Evolutionary conservation across 164 flowering plant genomes (phyloP).

Genomic region (Annona squamosa): DNA sequence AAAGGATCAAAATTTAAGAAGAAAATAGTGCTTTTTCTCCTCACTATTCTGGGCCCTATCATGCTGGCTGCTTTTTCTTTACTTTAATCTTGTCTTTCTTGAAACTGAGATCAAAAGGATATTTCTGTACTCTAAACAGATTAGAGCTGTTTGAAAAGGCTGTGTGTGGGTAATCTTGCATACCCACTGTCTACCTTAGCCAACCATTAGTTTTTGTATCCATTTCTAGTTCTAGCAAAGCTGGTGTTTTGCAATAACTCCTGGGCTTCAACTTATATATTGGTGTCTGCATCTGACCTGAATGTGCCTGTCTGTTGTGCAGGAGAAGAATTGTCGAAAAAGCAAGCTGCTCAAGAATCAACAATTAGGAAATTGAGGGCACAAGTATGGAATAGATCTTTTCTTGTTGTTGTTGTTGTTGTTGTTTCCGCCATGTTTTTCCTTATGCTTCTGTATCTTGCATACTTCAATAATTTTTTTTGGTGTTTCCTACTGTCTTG

Average conservation of each 20-base stretch:
- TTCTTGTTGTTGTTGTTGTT: neutral
- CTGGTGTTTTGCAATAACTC: neutral
- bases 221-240: neutral
- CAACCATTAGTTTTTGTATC: neutral
- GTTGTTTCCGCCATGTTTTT: neutral
- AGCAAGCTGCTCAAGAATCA: slow-evolving; percentile 98
- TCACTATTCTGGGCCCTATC: too few relatives aligned
- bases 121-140: neutral
- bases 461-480: neutral
- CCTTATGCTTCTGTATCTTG: too few relatives aligned
- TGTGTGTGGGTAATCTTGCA: neutral
- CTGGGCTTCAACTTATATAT: neutral
- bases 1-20: too few relatives aligned
- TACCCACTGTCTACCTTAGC: neutral
- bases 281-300: neutral
- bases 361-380: slow-evolving; percentile 89
- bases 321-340: slow-evolving; percentile 98
- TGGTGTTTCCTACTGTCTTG: slow-evolving; percentile 1
- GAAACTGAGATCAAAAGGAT: neutral
- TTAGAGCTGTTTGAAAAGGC: neutral
- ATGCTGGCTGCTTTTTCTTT: too few relatives aligned
- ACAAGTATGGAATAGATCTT: slow-evolving; percentile 47
- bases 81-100: neutral
- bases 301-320: slow-evolving; percentile 12
- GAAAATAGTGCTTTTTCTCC: too few relatives aligned